Evolutionary conservation across 805 yeast species (phyloP), one percentile per base, ranked within the genome.

Genomic region (Soucietia sequanensis): DNA sequence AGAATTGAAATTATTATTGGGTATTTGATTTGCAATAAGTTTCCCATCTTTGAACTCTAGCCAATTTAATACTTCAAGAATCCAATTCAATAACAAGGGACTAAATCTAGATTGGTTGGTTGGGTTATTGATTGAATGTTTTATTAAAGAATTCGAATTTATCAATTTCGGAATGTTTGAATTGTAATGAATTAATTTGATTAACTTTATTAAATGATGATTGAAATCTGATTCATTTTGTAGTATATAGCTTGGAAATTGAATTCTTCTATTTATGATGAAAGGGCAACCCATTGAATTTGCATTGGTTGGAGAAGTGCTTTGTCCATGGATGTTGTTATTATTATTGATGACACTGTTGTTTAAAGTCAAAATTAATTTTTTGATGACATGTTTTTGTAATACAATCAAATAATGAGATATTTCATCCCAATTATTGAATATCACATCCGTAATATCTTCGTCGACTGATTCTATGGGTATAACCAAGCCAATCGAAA

Each of bases 21-120:
- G 28, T 16, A 24, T 17, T 6, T 15, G 23, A 25, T 6, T 26
- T 27, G 12, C 13, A 10, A 17, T 9, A 12, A 23, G 31, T 31
- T 52, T 52, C 4, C 70, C 78, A 41, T 76, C 81, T 46, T 76
- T 76, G 44, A 70, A 65, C 45, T 75, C 79, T 13, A 76, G 51
- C 82, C 82, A 76, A 23, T 74, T 64, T 13, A 75, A 57, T 2
- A 75, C 63, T 34, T 72, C 76, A 20, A 70, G 58, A 0, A 75
- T 72, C 82, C 82, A 76, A 37, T 69, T 69, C 13, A 71, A 47
- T 26, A 76, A 45, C 29, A 65, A 58, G 18, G 67, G 57, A 41
- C 65, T 61, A 21, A 61, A 52, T 29, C 41, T 39, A 4, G 48
- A 31, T 12, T 34, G 14, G 6, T 33, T 26, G 23, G 30, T 22